phyloP scores from a whole-genome alignment of 2,329 filamentous ascomycete species.

The Cladosporium sp. region DNA sequence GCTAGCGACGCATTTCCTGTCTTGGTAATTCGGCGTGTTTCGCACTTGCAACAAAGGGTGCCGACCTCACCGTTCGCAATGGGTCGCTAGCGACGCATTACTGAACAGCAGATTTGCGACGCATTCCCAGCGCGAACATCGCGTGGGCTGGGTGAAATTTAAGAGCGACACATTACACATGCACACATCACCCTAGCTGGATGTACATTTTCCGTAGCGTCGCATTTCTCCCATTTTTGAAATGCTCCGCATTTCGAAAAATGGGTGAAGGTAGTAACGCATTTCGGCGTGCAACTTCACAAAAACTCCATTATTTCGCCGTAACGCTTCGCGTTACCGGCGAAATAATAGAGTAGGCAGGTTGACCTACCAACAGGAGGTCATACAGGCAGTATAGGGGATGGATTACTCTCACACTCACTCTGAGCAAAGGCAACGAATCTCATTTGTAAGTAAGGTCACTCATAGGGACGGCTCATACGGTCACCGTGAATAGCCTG shows the following conservation, averaged over 20 bases:
- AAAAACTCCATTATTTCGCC: too few species aligned
- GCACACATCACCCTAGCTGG: too few species aligned
- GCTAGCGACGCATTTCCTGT: background rate
- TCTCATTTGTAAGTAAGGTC: background rate
- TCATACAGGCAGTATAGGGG: conserved; percentile 6
- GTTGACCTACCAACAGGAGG: conserved; percentile 7
- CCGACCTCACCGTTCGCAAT: background rate
- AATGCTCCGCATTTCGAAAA: too few species aligned
- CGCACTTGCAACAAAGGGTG: background rate
- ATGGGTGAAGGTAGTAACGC: too few species aligned
- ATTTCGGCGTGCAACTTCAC: too few species aligned
- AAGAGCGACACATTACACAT: too few species aligned
- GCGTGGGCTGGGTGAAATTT: background rate
- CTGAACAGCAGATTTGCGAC: background rate
- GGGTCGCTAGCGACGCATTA: background rate
- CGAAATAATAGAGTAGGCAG: too few species aligned
- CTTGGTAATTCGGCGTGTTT: background rate
- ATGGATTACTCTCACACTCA: conserved; percentile 5
- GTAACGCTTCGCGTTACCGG: too few species aligned
- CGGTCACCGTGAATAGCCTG: too few species aligned
- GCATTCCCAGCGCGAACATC: background rate
- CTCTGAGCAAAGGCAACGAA: background rate
- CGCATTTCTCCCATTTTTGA: too few species aligned
- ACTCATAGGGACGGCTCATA: too few species aligned
- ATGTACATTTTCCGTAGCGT: too few species aligned